Percentiles rank a stretch among this genome's conserved stretches.
Evolutionary conservation across 768 basidiomycete species (phyloP).

Genomic region (Mycena amicta): DNA sequence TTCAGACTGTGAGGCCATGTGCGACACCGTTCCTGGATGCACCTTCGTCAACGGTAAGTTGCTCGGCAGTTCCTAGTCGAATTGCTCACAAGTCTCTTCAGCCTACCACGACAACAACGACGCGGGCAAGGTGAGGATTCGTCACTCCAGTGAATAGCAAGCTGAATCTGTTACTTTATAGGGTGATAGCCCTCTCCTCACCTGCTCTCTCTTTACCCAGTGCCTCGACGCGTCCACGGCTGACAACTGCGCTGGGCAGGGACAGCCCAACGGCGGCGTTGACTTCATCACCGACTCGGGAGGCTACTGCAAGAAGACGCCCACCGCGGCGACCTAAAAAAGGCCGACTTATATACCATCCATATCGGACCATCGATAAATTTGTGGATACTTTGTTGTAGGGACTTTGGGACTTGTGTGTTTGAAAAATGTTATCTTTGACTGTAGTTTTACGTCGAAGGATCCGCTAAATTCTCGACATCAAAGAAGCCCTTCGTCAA

Average conservation of each 20-base stretch:
- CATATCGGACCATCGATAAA: too few species aligned
- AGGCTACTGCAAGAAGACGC: conserved; percentile 42
- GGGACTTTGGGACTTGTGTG: too few species aligned
- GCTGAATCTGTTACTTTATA: too few species aligned
- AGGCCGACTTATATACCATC: too few species aligned
- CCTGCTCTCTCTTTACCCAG: conserved; percentile 42
- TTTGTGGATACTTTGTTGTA: too few species aligned
- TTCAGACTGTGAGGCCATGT: conserved; percentile 49
- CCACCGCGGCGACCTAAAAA: too few species aligned
- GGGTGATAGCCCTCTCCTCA: conserved; percentile 46
- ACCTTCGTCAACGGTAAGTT: conserved; percentile 46
- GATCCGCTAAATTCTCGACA: too few species aligned
- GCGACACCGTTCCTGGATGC: conserved; percentile 42
- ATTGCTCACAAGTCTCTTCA: too few species aligned
- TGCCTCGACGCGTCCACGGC: conserved; percentile 42
- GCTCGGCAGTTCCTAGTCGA: too few species aligned
- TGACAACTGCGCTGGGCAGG: conserved; percentile 45
- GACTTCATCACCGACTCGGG: conserved; percentile 45
- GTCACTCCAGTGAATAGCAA: too few species aligned
- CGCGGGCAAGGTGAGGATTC: conserved; percentile 44
- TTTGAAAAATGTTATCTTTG: too few species aligned
- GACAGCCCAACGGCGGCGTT: conserved; percentile 42
- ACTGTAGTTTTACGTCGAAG: too few species aligned
- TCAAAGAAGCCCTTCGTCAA: neutral
- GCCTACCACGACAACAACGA: conserved; percentile 51